Evolutionary conservation across 148 eudicot species (phyloP).

Genomic region (Amaranthus palmeri): DNA sequence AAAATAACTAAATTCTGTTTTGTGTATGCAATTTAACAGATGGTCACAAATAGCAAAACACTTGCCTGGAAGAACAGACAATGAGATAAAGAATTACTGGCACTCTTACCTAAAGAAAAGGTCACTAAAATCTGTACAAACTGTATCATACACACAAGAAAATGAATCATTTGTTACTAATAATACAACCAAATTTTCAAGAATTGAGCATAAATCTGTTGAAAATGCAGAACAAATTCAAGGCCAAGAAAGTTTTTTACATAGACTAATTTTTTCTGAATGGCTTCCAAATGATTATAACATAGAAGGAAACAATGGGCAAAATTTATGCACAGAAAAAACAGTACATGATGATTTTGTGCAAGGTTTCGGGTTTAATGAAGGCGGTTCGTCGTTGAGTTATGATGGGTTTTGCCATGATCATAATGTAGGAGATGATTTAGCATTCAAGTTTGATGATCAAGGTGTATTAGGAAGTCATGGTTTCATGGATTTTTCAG

Average conservation of each 20-base stretch:
- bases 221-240: constrained; percentile 2
- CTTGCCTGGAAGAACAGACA: constrained; percentile 71
- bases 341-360: constrained; percentile 11
- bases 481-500: constrained; percentile 20
- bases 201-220: not conserved
- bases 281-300: constrained; percentile 21
- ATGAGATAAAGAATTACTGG: constrained; percentile 74
- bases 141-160: constrained; percentile 4
- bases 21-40: constrained; percentile 27
- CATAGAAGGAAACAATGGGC: not conserved
- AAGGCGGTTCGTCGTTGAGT: constrained; percentile 14
- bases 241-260: constrained; percentile 12
- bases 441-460: constrained; percentile 21
- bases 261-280: constrained; percentile 23
- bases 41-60: constrained; percentile 74
- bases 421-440: constrained; percentile 22
- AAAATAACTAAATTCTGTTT: not conserved
- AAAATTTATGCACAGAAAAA: constrained; percentile 4
- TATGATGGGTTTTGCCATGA: constrained; percentile 13
- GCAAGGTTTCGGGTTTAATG: constrained; percentile 12
- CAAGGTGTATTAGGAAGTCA: constrained; percentile 18
- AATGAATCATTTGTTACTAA: not conserved
- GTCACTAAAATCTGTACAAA: not conserved
- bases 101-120: constrained; percentile 52
- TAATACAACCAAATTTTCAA: constrained; percentile 5